Percentiles rank a stretch among this genome's conserved stretches.
Conservation (phyloP, 768 basidiomycete genomes). For the Lenzites betulinus region DNA sequence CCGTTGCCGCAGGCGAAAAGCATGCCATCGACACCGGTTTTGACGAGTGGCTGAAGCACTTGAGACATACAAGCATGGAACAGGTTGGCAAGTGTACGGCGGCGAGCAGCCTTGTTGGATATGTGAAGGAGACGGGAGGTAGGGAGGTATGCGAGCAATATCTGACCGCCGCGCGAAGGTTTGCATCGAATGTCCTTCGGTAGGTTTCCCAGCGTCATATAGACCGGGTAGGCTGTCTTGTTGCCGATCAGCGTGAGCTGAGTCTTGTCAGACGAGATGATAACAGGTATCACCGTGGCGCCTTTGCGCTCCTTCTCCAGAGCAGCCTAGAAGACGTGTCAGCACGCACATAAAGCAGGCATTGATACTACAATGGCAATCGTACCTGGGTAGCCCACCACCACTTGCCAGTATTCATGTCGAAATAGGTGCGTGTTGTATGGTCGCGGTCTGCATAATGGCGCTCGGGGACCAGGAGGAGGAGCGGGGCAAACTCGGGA, state of each 20-base stretch:
- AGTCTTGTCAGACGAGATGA: conserved; percentile 30
- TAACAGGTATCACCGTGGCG: conserved; percentile 30
- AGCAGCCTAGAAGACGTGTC: not conserved
- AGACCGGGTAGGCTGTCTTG: conserved; percentile 32
- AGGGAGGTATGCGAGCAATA: conserved; percentile 31
- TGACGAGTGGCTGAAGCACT: conserved; percentile 33
- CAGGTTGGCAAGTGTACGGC: conserved; percentile 35
- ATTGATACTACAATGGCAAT: too few species aligned
- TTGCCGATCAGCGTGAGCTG: conserved; percentile 30
- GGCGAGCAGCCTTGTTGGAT: conserved; percentile 19
- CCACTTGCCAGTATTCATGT: conserved; percentile 52
- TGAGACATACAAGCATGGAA: conserved; percentile 39
- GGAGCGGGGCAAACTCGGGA: conserved; percentile 32
- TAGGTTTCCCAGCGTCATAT: conserved; percentile 34
- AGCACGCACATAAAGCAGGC: too few species aligned
- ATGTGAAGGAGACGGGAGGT: conserved; percentile 16
- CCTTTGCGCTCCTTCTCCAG: conserved; percentile 15
- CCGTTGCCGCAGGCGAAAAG: conserved; percentile 37
- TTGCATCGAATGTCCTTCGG: conserved; percentile 25
- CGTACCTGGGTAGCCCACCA: conserved; percentile 52
- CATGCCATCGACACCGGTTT: conserved; percentile 35
- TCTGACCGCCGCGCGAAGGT: conserved; percentile 15
- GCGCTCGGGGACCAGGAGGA: conserved; percentile 37
- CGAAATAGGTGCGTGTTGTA: conserved; percentile 34
- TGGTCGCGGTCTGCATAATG: conserved; percentile 37